Evolutionary conservation across 2,329 filamentous ascomycete species (phyloP).

Genomic region (Sporothrix dimorphospora): DNA sequence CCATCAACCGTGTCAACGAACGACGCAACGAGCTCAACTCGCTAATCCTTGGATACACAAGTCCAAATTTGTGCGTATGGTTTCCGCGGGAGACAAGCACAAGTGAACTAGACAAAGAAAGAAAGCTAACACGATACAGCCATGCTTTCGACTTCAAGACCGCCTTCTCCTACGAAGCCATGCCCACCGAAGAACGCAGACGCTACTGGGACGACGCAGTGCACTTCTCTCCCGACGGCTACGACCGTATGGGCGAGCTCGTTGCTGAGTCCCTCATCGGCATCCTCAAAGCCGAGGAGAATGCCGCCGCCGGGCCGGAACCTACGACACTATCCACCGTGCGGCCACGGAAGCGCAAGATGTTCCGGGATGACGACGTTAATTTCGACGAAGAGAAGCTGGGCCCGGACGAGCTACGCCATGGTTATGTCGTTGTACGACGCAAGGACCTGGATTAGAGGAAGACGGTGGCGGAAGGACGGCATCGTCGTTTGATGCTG

Average conservation of each 20-base stretch:
- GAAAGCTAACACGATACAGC: constrained; percentile 42
- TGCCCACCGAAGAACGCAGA: constrained; percentile 50
- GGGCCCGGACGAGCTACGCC: constrained; percentile 50
- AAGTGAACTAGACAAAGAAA: not conserved
- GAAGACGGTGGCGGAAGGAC: not conserved
- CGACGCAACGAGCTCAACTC: constrained; percentile 49
- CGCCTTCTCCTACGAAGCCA: constrained; percentile 57
- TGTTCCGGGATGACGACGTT: constrained; percentile 46
- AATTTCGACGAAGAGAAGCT: constrained; percentile 56
- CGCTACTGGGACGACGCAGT: constrained; percentile 64
- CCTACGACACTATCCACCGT: not conserved
- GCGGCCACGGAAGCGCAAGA: constrained; percentile 28
- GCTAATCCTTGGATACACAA: constrained; percentile 54
- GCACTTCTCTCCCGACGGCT: constrained; percentile 61
- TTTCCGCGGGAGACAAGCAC: not conserved
- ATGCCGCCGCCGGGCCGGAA: constrained; percentile 34
- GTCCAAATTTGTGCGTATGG: constrained; percentile 52
- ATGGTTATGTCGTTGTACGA: constrained; percentile 59
- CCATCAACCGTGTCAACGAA: constrained; percentile 50
- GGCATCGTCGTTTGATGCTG: no score
- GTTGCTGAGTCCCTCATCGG: constrained; percentile 58
- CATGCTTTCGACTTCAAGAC: constrained; percentile 59
- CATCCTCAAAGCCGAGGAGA: constrained; percentile 46
- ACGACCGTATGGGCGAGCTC: constrained; percentile 63
- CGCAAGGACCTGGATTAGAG: constrained; percentile 55